Conservation (phyloP, 108 stramenopile species). For the Stephanodiscus minutulus region DNA sequence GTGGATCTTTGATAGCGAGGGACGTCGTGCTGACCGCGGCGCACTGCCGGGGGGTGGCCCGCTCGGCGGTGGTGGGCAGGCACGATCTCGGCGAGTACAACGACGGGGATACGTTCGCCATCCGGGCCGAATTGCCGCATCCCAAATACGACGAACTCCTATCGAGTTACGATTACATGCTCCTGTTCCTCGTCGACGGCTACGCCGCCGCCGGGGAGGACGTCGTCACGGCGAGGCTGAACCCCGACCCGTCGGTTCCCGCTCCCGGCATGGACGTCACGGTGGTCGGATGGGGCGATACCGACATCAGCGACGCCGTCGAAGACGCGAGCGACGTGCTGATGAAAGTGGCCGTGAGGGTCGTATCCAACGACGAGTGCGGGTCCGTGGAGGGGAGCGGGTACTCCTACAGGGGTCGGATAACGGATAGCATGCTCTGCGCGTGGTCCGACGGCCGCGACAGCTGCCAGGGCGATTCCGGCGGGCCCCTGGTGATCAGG, state of each 20-base stretch:
- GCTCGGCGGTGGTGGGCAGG: background rate
- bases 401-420: constrained; percentile 14
- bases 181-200: background rate
- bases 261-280: constrained; percentile 34
- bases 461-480: constrained; percentile 51
- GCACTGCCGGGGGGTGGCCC: background rate
- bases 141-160: background rate
- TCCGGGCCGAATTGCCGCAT: background rate
- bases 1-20: background rate
- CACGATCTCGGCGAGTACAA: background rate
- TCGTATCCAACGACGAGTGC: constrained; percentile 33
- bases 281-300: constrained; percentile 58
- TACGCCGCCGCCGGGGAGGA: background rate
- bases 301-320: constrained; percentile 4
- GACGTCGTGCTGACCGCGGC: background rate
- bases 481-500: constrained; percentile 23
- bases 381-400: constrained; percentile 6
- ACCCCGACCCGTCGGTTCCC: constrained; percentile 27
- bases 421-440: constrained; percentile 53
- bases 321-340: constrained; percentile 9
- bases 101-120: background rate
- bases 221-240: constrained; percentile 29
- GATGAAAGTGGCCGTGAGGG: constrained; percentile 21
- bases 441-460: constrained; percentile 33
- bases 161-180: background rate